A percentile compares a stretch with the other conserved stretches of the same genome.
Conservation (phyloP, 495 filamentous ascomycete species). For the Aspergillus homomorphus region DNA sequence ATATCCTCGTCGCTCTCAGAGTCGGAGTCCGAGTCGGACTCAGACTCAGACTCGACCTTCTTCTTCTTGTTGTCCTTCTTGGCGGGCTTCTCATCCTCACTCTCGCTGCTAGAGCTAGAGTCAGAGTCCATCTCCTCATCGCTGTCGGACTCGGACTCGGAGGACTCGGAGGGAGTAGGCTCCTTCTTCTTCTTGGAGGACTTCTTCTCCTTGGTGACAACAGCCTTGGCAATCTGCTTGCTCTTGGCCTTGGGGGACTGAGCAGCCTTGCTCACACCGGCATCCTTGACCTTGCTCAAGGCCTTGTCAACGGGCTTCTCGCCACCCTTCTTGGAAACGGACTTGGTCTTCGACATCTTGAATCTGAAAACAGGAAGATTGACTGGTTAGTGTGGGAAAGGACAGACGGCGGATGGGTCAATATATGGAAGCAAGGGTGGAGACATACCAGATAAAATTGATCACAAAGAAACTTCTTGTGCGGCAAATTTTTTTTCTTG, state of each 20-base stretch:
- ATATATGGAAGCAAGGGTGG: constrained; percentile 8
- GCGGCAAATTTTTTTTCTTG: constrained; percentile 38
- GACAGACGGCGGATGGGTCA: not conserved
- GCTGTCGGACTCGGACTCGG: constrained; percentile 43
- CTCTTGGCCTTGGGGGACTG: constrained; percentile 49
- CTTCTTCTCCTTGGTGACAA: constrained; percentile 43
- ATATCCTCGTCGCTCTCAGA: constrained; percentile 36
- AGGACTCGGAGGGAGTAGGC: constrained; percentile 47
- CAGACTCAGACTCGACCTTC: constrained; percentile 36
- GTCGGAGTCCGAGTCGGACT: constrained; percentile 35
- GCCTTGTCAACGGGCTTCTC: constrained; percentile 47
- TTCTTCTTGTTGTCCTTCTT: constrained; percentile 33
- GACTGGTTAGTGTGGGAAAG: constrained; percentile 23
- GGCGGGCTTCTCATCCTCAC: constrained; percentile 38
- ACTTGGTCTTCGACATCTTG: constrained; percentile 55
- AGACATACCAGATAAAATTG: constrained; percentile 6
- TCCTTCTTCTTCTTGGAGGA: constrained; percentile 46
- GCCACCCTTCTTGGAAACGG: constrained; percentile 38
- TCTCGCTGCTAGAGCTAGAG: constrained; percentile 36
- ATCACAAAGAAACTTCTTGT: constrained; percentile 27
- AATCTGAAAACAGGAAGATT: constrained; percentile 17
- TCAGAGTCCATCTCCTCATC: constrained; percentile 42
- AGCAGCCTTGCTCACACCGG: constrained; percentile 49
- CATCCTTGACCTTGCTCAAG: constrained; percentile 52
- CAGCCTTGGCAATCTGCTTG: constrained; percentile 47